phyloP scores from a whole-genome alignment of 2,329 filamentous ascomycete genomes.

The Emericellopsis atlantica region DNA sequence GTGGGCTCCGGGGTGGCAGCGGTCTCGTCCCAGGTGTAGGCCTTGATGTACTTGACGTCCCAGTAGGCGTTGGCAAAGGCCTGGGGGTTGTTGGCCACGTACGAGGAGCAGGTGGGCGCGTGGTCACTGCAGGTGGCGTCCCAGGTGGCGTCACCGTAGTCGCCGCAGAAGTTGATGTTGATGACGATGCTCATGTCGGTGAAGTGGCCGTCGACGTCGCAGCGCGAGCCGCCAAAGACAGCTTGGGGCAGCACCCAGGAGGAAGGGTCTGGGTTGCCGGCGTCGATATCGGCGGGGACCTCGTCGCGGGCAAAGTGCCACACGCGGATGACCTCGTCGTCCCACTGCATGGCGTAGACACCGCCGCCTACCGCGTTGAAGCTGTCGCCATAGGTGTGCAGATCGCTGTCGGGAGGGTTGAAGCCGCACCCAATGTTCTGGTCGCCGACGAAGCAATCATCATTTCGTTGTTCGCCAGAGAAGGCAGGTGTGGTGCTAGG shows the following conservation, averaged over 20 bases:
- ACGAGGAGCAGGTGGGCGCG: conserved; percentile 32
- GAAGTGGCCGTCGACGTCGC: conserved; percentile 56
- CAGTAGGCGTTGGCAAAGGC: conserved; percentile 30
- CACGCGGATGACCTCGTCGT: conserved; percentile 51
- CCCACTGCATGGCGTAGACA: conserved; percentile 63
- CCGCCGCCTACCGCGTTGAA: conserved; percentile 59
- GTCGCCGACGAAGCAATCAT: conserved; percentile 22
- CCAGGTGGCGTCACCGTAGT: conserved; percentile 49
- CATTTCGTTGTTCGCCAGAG: conserved; percentile 12
- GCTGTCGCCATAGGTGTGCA: conserved; percentile 41
- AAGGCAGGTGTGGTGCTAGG: conserved; percentile 7
- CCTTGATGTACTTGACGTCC: conserved; percentile 43
- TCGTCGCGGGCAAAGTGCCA: conserved; percentile 62
- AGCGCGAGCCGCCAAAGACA: conserved; percentile 50
- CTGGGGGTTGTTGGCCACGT: conserved; percentile 29
- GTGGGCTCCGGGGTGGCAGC: conserved; percentile 2
- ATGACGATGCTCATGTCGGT: conserved; percentile 59
- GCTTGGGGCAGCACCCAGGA: conserved; percentile 59
- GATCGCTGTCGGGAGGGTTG: conserved; percentile 23
- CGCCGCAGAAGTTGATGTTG: conserved; percentile 68
- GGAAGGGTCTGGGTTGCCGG: conserved; percentile 45
- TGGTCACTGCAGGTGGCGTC: conserved; percentile 23
- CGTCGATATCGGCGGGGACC: conserved; percentile 53
- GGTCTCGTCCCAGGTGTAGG: conserved; percentile 18
- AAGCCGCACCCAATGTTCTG: conserved; percentile 33